A percentile compares a stretch with the other conserved stretches of the same genome.
Conservation (phyloP, 176 grass and related monocot genomes). For the Tuctoria greenei region DNA sequence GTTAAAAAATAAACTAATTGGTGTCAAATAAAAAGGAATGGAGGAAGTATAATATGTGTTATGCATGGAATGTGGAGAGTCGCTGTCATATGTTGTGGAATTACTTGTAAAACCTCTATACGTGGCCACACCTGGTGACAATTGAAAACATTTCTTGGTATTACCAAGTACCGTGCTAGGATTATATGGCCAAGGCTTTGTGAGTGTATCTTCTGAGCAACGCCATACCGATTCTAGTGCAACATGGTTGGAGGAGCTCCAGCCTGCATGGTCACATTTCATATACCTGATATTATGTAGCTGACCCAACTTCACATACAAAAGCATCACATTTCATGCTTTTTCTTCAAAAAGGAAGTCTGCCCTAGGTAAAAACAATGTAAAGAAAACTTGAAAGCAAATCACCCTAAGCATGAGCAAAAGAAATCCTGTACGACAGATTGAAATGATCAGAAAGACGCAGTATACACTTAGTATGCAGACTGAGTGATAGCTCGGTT, state of each 20-base stretch:
- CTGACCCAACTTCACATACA: background rate
- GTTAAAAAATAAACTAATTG: too few relatives aligned
- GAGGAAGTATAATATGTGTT: background rate
- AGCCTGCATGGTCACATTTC: background rate
- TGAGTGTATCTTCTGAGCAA: background rate
- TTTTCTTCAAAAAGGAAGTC: background rate
- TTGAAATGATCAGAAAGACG: background rate
- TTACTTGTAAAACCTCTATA: background rate
- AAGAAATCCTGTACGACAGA: background rate
- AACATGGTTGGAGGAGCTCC: background rate
- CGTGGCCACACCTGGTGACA: background rate
- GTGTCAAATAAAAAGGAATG: too few relatives aligned
- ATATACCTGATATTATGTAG: background rate
- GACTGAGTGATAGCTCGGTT: background rate
- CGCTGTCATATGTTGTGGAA: background rate
- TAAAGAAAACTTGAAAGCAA: background rate
- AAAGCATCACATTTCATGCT: background rate
- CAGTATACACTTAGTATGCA: background rate
- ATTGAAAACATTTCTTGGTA: background rate
- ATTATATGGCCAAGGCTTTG: conserved; percentile 2
- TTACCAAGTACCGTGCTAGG: background rate
- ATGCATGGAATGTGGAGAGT: background rate
- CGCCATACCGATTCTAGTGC: background rate
- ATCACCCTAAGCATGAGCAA: background rate
- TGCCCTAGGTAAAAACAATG: background rate